Evolutionary conservation across 2,329 filamentous ascomycete species (phyloP), one percentile per base, ranked within the genome.

Genomic region (Ophiocordyceps polyrhachis-furcata): DNA sequence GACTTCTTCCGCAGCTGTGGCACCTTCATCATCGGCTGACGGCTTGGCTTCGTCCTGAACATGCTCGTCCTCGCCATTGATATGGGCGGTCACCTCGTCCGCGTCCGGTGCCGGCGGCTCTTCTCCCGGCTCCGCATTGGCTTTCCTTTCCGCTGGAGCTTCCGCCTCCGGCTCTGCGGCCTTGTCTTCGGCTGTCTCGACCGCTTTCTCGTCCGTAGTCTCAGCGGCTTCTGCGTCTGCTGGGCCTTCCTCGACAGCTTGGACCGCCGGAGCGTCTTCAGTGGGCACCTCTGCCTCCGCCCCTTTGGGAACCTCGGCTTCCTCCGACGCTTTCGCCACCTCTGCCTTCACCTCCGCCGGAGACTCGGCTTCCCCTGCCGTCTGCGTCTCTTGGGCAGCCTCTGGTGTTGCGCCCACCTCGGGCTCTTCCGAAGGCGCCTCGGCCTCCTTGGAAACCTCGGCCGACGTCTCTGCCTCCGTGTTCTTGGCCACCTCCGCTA

Each of bases 381-480:
- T 28, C 25, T 4, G 9, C 25, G 25, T 28, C 25, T 28, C 25
- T 28, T 5, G 6, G 25, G 9, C 25, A 28, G 45, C 51, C 40
- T 55, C 48, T 17, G 46, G 8, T 15, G 45, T 15, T 21, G 29
- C n/a, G 21, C 38, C 23, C 4, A 25, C 29, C 28, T 15, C n/a
- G 3, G 43, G 7, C 25, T 28, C 25, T 4, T 28, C 17, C 3
- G 19, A 20, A 28, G 25, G 25, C 9, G 8, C 8, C 25, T 28
- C 25, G 25, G 9, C 25, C 17, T 40, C 21, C 7, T 19, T 41
- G 13, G 17, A 17, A n/a, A 4, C 42, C 17, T 43, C 19, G 13
- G 25, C n/a, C 15, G 40, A 14, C 20, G 21, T 28, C 25, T 28
- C 25, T 28, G 7, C 25, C 25, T 11, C 25, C 25, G 25, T 5